Evolutionary conservation across 1,284 basidiomycete species (phyloP), one percentile per base, ranked within the genome.

Genomic region (Apiotrichum porosum): DNA sequence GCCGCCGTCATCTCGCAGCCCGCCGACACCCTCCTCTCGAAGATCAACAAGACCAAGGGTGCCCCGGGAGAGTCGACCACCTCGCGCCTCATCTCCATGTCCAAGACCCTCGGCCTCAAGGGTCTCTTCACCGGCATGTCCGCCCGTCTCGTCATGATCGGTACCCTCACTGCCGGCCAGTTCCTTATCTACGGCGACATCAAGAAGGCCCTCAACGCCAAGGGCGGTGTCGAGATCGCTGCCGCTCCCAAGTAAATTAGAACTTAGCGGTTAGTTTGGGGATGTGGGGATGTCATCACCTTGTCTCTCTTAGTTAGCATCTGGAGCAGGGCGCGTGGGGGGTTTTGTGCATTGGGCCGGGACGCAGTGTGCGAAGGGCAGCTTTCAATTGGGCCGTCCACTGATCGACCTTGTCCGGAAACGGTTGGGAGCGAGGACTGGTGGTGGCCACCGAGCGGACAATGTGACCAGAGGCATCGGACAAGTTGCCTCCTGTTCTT

Each of bases 41-140:
- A 79, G 76, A 79, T 80, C 71, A 80, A 80, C 78, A 80, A 80
- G 77, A 73, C 75, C 69, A 78, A 79, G 75, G 78, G 77, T 52
- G 61, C 65, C 34, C 78, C 78, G 52, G 78, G 78, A 50, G 75
- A 79, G 73, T 74, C 74, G 18, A 72, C 71, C 59, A 67, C 73
- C 37, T 74, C 75, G 50, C 71, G 78, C 47, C 70, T 80, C 56
- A 57, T 77, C 61, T 64, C 69, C 58, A 75, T 79, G 68, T 58
- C 73, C 52, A 61, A 62, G 52, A 72, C 78, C 63, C 73, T 79
- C 57, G 78, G 78, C 61, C 57, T 72, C 55, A 57, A 60, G 51
- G 78, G 78, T 66, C 73, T 80, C 62, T 80, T 79, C 73, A 76
- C 75, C 60, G 78, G 77, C 66, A 69, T 72, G 65, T 48, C 50